Evolutionary conservation across 257 asterid genomes (phyloP), one percentile per base, ranked within the genome.

Genomic region (Capsicum pubescens): DNA sequence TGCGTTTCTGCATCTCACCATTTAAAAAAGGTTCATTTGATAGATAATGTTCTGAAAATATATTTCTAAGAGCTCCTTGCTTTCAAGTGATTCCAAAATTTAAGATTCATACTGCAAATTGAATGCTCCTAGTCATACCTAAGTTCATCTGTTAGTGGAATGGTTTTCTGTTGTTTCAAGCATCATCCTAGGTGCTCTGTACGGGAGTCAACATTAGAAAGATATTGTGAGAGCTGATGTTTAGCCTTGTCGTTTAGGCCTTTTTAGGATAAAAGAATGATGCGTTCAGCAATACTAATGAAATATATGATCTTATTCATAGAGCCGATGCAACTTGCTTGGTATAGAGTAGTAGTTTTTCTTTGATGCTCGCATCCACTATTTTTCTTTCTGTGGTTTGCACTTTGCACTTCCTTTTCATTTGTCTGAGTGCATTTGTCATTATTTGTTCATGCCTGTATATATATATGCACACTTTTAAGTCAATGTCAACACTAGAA

Each of bases 1-100:
- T 74, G 14, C 21, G 46, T 74, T 19, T 50, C 81, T 74, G 46
- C 46, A 13, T 50, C 46, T 74, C 3, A 74, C 61, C 21, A 74
- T 74, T 50, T 74, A 8, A 32, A 54, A 56, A 26, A 77, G 64
- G 82, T 54, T 77, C 50, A 77, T 77, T 77, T 54, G 50, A 54
- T 32, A 46, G 82, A 16, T 77, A 54, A 54, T 54, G 26, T 35
- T 54, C 50, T 9, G 6, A 52, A 9, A 77, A 54, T 77, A 77
- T 77, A 32, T 54, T 77, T 54, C 26, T 54, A n/a, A 8, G 82
- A 77, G 32, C 16, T 26, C 64, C 64, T 77, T 14, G 19, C 26
- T 4, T 54, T 77, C 64, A 77, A 26, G 48, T 8, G 82, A 26
- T 77, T 54, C 82, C 64, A 54, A 7, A 14, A 21, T 11, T 54